A percentile compares a stretch with the other conserved stretches of the same genome.
These are phyloP conservation scores for Punica granatum DNA, from an alignment of 345 rosid genomes.

Conservation along the genomic window DNA sequence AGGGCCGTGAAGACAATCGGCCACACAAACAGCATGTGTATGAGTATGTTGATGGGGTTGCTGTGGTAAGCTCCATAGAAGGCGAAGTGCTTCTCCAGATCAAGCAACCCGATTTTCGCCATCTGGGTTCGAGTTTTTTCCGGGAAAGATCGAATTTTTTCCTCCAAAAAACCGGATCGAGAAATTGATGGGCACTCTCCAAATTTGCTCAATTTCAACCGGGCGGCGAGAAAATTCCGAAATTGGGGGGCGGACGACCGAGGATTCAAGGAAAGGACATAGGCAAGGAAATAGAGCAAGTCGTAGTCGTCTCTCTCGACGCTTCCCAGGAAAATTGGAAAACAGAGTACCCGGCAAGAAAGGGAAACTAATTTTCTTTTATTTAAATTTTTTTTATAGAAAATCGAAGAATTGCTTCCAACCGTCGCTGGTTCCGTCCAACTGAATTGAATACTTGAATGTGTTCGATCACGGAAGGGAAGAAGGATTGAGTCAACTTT, in stretches of 20 bases:
- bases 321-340: background rate
- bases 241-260: background rate
- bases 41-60: slow-evolving; percentile 30
- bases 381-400: no score
- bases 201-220: background rate
- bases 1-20: slow-evolving; percentile 52
- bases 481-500: background rate
- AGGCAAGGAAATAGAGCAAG: background rate
- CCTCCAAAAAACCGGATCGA: background rate
- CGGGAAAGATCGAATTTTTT: background rate
- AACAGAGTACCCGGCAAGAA: background rate
- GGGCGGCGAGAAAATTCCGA: background rate
- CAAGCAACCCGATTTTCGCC: slow-evolving; percentile 36
- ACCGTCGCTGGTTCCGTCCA: background rate
- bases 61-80: slow-evolving; percentile 48
- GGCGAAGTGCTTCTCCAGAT: slow-evolving; percentile 45
- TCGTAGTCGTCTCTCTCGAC: no score
- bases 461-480: background rate
- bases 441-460: background rate
- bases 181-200: background rate
- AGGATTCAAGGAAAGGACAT: background rate
- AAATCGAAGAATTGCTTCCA: background rate
- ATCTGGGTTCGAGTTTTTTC: slow-evolving; percentile 10
- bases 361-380: no score
- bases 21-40: slow-evolving; percentile 57